These are phyloP conservation scores for Ophiosphaerella narmari DNA, from an alignment of 2,329 filamentous ascomycete genomes.

Conservation along the genomic window DNA sequence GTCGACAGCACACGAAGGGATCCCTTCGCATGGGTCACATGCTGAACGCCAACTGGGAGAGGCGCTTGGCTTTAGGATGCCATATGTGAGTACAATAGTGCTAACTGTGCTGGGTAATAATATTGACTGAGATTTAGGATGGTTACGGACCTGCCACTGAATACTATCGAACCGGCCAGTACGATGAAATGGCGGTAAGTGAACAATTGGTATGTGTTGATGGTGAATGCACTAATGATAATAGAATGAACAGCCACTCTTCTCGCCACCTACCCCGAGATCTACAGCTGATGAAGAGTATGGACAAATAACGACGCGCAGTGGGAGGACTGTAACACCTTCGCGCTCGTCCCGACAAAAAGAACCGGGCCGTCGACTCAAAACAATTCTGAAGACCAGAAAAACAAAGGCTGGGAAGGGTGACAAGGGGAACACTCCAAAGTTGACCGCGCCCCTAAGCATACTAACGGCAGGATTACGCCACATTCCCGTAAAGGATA, in stretches of 20 bases:
- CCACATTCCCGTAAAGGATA: conserved; percentile 72
- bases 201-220: neutral
- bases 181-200: conserved; percentile 33
- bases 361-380: conserved; percentile 30
- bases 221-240: conserved; percentile 18
- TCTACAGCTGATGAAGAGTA: conserved; percentile 49
- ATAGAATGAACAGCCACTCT: conserved; percentile 33
- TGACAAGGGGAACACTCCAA: conserved; percentile 55
- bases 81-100: conserved; percentile 35
- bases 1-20: conserved; percentile 30
- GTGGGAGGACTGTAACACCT: conserved; percentile 27
- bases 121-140: conserved; percentile 35
- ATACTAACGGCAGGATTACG: conserved; percentile 68
- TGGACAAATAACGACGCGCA: conserved; percentile 46
- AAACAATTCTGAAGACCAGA: conserved; percentile 45
- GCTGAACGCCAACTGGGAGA: conserved; percentile 23
- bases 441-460: conserved; percentile 70
- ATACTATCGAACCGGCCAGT: conserved; percentile 35
- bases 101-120: conserved; percentile 3
- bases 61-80: conserved; percentile 33
- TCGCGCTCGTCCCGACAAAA: conserved; percentile 29
- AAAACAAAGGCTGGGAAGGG: conserved; percentile 52
- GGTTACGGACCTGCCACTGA: conserved; percentile 33
- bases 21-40: conserved; percentile 36
- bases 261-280: conserved; percentile 51